phyloP scores from a whole-genome alignment of 139 green algal species.

The Zygnema cylindricum region DNA sequence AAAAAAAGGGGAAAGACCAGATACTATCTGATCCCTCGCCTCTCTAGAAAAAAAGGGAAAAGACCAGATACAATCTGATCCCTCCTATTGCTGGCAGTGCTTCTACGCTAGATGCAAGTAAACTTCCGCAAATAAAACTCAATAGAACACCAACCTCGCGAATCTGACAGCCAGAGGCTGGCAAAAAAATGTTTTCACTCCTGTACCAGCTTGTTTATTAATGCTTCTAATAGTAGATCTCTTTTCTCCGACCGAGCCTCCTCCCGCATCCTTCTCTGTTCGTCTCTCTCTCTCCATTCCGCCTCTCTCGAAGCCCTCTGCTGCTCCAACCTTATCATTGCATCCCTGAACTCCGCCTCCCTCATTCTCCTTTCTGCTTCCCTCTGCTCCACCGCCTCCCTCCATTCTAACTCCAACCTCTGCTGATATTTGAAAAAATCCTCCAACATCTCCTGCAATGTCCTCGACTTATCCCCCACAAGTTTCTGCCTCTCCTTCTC shows the following conservation, averaged over 20 bases:
- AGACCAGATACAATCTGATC: too few relatives aligned
- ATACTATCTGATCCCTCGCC: too few relatives aligned
- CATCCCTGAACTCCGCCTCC: slow-evolving; percentile 49
- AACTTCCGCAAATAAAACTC: too few relatives aligned
- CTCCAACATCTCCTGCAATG: slow-evolving; percentile 50
- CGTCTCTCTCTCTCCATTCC: slow-evolving; percentile 42
- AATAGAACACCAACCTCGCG: too few relatives aligned
- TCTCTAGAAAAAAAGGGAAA: too few relatives aligned
- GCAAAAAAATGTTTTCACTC: too few relatives aligned
- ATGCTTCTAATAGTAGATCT: slow-evolving; percentile 39
- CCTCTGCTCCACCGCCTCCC: slow-evolving; percentile 33
- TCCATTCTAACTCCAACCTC: slow-evolving; percentile 47
- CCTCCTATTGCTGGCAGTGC: too few relatives aligned
- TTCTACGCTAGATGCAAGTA: too few relatives aligned
- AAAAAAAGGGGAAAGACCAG: too few relatives aligned
- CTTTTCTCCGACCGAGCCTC: slow-evolving; percentile 46
- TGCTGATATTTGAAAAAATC: slow-evolving; percentile 53
- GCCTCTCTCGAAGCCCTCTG: slow-evolving; percentile 4
- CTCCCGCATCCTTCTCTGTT: slow-evolving; percentile 27
- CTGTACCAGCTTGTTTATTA: slow-evolving; percentile 39
- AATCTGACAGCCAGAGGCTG: too few relatives aligned
- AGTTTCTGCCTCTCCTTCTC: slow-evolving; percentile 31
- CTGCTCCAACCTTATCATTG: slow-evolving; percentile 39
- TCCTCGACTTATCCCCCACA: slow-evolving; percentile 25
- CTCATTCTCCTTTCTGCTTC: slow-evolving; percentile 24